Evolutionary conservation across 768 basidiomycete species (phyloP).

Genomic region (Paxillus ammoniavirescens): DNA sequence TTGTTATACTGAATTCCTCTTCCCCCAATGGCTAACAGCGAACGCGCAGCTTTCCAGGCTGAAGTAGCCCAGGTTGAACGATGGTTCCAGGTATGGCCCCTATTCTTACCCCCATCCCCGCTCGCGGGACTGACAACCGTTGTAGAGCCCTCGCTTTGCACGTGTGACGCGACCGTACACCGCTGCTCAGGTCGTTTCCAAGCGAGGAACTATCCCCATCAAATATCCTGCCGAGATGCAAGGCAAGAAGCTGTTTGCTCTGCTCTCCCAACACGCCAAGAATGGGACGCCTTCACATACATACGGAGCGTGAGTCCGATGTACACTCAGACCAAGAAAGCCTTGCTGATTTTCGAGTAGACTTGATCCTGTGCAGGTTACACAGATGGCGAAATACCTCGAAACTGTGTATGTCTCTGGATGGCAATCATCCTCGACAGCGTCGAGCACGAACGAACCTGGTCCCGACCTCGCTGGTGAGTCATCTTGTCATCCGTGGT

Average conservation of each 20-base stretch:
- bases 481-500: constrained; percentile 11
- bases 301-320: constrained; percentile 88
- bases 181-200: constrained; percentile 89
- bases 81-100: constrained; percentile 83
- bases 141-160: constrained; percentile 83
- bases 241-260: constrained; percentile 82
- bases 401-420: constrained; percentile 99
- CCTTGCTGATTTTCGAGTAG: constrained; percentile 40
- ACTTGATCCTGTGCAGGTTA: constrained; percentile 95
- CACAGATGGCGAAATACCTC: constrained; percentile 98
- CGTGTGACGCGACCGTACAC: constrained; percentile 90
- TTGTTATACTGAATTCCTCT: constrained; percentile 24
- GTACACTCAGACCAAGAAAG: background rate
- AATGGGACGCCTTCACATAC: constrained; percentile 86
- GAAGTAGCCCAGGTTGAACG: constrained; percentile 85
- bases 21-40: constrained; percentile 52
- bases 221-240: constrained; percentile 82
- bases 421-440: constrained; percentile 93
- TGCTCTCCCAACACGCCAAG: constrained; percentile 75
- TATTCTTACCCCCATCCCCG: background rate
- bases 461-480: constrained; percentile 96
- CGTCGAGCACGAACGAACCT: constrained; percentile 91
- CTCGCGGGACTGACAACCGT: background rate
- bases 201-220: constrained; percentile 85
- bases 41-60: constrained; percentile 67